Evolutionary conservation across 163 green algal species (phyloP).

Genomic region (Prototheca stagnorum): DNA sequence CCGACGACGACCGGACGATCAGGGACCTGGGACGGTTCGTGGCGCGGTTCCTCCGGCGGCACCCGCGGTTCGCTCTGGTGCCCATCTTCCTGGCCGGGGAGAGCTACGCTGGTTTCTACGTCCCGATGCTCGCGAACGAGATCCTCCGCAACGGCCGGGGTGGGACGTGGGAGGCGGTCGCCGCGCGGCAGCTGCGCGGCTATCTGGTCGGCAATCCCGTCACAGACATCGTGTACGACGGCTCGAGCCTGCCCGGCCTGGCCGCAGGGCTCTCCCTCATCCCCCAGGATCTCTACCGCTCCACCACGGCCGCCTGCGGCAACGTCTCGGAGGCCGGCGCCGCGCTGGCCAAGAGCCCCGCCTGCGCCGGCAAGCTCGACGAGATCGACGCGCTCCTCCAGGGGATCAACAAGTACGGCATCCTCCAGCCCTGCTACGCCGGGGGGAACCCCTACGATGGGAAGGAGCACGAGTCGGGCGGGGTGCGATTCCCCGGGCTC

Average conservation of each 20-base stretch:
- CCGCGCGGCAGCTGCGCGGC: slow-evolving; percentile 36
- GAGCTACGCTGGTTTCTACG: slow-evolving; percentile 54
- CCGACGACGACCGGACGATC: slow-evolving; percentile 42
- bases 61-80: slow-evolving; percentile 22
- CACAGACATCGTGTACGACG: slow-evolving; percentile 43
- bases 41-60: slow-evolving; percentile 26
- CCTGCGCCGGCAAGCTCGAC: background rate
- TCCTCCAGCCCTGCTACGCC: slow-evolving; percentile 51
- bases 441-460: slow-evolving; percentile 8
- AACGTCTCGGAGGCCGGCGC: background rate
- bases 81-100: slow-evolving; percentile 42
- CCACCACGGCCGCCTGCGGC: slow-evolving; percentile 7
- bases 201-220: slow-evolving; percentile 59
- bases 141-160: slow-evolving; percentile 39
- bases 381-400: background rate
- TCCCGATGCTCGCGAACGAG: slow-evolving; percentile 37
- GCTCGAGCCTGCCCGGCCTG: slow-evolving; percentile 39
- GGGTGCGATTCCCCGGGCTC: no score
- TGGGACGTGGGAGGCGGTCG: slow-evolving; percentile 27
- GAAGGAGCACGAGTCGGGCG: background rate
- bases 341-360: background rate
- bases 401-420: slow-evolving; percentile 55
- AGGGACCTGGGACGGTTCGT: slow-evolving; percentile 42
- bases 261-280: slow-evolving; percentile 40
- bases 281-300: slow-evolving; percentile 4